These are phyloP conservation scores for Coniochaeta hoffmannii DNA, from an alignment of 2,329 filamentous ascomycete species.

Conservation along the genomic window DNA sequence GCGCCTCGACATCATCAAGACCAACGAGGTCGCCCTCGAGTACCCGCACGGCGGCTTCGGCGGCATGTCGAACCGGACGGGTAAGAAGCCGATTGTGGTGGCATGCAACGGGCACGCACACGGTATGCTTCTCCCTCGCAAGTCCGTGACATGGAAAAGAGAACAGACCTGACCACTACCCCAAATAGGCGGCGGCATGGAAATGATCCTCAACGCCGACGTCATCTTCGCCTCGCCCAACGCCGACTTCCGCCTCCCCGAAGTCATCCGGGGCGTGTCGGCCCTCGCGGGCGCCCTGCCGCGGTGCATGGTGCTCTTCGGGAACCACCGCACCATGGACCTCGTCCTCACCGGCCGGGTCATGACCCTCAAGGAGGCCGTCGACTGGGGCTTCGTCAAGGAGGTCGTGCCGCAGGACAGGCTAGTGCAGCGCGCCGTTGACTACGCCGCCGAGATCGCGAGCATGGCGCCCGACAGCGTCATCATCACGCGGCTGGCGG, in stretches of 20 bases:
- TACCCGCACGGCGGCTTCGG: constrained; percentile 20
- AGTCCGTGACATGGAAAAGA: neutral
- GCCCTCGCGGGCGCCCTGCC: constrained; percentile 50
- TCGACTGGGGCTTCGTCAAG: constrained; percentile 23
- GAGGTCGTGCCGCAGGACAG: constrained; percentile 22
- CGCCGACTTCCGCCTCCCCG: constrained; percentile 48
- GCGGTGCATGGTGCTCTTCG: constrained; percentile 29
- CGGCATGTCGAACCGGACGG: constrained; percentile 25
- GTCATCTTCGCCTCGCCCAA: constrained; percentile 45
- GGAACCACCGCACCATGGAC: constrained; percentile 25
- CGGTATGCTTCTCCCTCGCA: neutral
- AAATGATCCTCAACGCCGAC: constrained; percentile 38
- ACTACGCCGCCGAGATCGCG: constrained; percentile 23
- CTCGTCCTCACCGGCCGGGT: constrained; percentile 20
- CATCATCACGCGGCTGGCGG: constrained; percentile 22
- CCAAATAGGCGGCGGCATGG: constrained; percentile 20
- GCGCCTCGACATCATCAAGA: constrained; percentile 2
- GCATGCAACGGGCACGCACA: constrained; percentile 22
- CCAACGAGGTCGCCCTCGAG: constrained; percentile 1
- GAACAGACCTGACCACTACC: neutral
- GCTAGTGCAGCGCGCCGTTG: constrained; percentile 20
- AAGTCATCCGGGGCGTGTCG: constrained; percentile 50
- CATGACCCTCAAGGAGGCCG: constrained; percentile 19
- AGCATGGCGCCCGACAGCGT: constrained; percentile 24
- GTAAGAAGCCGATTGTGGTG: constrained; percentile 23